A percentile compares a stretch with the other conserved stretches of the same genome.
Evolutionary conservation across 1,284 basidiomycete genomes (phyloP).

Genomic region (Cutaneotrichosporon dermatis): DNA sequence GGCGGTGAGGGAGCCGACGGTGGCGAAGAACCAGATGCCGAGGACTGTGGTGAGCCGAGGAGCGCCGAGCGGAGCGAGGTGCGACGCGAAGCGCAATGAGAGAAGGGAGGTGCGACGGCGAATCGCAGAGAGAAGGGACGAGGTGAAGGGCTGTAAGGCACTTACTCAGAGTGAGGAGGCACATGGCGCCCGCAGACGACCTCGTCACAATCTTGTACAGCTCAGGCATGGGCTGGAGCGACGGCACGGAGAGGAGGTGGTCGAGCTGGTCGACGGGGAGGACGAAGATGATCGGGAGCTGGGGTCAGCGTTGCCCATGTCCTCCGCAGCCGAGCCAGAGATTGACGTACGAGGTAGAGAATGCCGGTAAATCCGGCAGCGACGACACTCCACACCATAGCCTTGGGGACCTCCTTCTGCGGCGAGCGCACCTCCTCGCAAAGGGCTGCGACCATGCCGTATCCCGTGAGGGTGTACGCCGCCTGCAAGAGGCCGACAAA

Average conservation of each 20-base stretch:
- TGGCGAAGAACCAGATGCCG: slow-evolving; percentile 51
- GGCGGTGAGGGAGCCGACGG: slow-evolving; percentile 50
- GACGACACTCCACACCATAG: slow-evolving; percentile 50
- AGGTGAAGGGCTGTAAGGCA: too few species aligned
- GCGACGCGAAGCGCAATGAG: too few species aligned
- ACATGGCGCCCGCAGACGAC: slow-evolving; percentile 48
- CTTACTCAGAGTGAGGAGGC: slow-evolving; percentile 49
- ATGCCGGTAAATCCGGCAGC: slow-evolving; percentile 51
- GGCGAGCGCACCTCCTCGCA: slow-evolving; percentile 50
- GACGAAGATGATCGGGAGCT: slow-evolving; percentile 52
- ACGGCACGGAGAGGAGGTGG: slow-evolving; percentile 45
- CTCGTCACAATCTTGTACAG: slow-evolving; percentile 51
- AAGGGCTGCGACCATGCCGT: slow-evolving; percentile 49
- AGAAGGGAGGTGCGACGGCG: too few species aligned
- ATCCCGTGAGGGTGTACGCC: slow-evolving; percentile 46
- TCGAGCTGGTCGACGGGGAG: slow-evolving; percentile 39
- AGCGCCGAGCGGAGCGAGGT: too few species aligned
- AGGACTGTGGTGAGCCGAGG: slow-evolving; percentile 33
- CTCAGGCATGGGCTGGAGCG: slow-evolving; percentile 51
- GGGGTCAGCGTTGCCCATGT: background rate
- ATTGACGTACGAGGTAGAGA: slow-evolving; percentile 33
- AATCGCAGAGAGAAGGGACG: background rate
- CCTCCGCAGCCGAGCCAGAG: too few species aligned
- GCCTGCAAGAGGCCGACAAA: slow-evolving; percentile 31
- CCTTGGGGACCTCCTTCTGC: slow-evolving; percentile 44